A percentile compares a stretch with the other conserved stretches of the same genome.
Evolutionary conservation across 257 asterid species (phyloP).

Genomic region (Petunia axillaris): DNA sequence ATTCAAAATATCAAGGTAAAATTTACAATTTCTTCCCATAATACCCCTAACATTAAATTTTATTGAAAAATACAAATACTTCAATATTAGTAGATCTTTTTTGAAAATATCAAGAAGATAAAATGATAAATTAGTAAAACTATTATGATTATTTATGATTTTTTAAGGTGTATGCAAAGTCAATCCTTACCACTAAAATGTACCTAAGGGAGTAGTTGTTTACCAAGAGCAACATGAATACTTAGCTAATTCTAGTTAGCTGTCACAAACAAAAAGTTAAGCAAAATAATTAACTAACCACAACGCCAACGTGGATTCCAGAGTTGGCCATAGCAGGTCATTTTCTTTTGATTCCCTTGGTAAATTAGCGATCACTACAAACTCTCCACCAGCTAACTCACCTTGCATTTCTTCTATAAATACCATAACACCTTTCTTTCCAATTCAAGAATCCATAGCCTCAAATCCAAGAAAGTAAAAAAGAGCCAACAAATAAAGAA

Average conservation of each 20-base stretch:
- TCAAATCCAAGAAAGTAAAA: neutral
- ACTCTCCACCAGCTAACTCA: too few species aligned
- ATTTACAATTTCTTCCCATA: too few species aligned
- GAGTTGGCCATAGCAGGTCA: neutral
- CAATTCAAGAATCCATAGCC: constrained; percentile 5
- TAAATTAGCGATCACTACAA: neutral
- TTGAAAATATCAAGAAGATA: too few species aligned
- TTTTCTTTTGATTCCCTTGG: constrained; percentile 9
- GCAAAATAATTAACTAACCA: neutral
- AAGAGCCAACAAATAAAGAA: neutral
- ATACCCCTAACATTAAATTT: too few species aligned
- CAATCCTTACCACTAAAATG: too few species aligned
- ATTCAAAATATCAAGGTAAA: too few species aligned
- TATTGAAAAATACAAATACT: too few species aligned
- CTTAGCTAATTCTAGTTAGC: neutral
- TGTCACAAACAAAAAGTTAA: neutral
- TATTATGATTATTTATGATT: too few species aligned
- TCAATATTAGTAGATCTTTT: too few species aligned
- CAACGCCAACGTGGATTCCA: constrained; percentile 4
- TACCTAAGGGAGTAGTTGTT: too few species aligned
- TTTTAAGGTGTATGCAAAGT: too few species aligned
- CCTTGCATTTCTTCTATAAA: neutral
- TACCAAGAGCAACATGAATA: neutral
- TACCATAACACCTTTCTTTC: neutral
- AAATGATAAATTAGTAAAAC: too few species aligned